Evolutionary conservation across 345 rosid species (phyloP).

Genomic region (Boechera stricta): DNA sequence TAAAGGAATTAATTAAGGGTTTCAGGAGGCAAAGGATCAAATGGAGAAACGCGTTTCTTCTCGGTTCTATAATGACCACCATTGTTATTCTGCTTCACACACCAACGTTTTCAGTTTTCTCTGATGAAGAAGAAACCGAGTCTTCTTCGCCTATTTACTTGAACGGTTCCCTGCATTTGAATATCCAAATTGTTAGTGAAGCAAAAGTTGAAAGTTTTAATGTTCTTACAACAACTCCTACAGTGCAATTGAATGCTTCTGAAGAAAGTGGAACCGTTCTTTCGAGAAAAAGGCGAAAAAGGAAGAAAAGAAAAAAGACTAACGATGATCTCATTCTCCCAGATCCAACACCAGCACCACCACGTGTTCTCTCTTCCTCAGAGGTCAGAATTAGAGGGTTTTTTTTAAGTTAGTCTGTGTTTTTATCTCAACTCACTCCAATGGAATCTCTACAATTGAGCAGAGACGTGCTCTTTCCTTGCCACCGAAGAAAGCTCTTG

Average conservation of each 20-base stretch:
- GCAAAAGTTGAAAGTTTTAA: constrained; percentile 48
- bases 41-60: constrained; percentile 62
- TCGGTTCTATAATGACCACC: constrained; percentile 56
- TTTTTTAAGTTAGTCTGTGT: background rate
- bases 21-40: constrained; percentile 52
- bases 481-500: constrained; percentile 64
- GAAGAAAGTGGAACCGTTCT: constrained; percentile 19
- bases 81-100: constrained; percentile 60
- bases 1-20: constrained; percentile 48
- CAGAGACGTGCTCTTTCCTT: constrained; percentile 68
- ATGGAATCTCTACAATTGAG: background rate
- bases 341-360: constrained; percentile 47
- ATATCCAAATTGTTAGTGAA: constrained; percentile 45
- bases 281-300: constrained; percentile 29
- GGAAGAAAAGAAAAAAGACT: constrained; percentile 45
- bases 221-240: constrained; percentile 37
- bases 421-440: background rate
- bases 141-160: constrained; percentile 38
- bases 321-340: constrained; percentile 41
- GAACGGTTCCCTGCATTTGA: constrained; percentile 55
- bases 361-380: constrained; percentile 47
- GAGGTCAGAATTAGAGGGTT: constrained; percentile 52
- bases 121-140: constrained; percentile 36
- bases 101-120: constrained; percentile 43
- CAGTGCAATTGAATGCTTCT: constrained; percentile 50